Conservation (phyloP, 768 basidiomycete genomes). For the Auricularia heimuer region DNA sequence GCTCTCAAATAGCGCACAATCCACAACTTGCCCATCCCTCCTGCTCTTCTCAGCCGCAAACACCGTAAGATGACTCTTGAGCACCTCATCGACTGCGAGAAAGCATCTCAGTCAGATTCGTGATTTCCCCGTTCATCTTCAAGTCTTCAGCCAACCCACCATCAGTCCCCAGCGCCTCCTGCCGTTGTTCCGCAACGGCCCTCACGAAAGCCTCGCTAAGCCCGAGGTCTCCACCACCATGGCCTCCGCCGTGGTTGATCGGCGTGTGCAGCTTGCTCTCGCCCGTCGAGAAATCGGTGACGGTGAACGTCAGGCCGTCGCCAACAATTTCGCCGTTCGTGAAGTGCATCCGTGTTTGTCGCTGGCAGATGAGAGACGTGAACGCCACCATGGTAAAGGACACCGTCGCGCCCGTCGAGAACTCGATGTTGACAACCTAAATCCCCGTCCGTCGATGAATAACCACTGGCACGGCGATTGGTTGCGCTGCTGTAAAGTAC, state of each 20-base stretch:
- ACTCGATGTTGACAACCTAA: conserved; percentile 79
- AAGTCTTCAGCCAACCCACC: conserved; percentile 1
- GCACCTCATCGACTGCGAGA: conserved; percentile 41
- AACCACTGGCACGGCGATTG: neutral
- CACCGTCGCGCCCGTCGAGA: conserved; percentile 68
- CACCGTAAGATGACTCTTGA: conserved; percentile 72
- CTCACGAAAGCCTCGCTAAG: conserved; percentile 67
- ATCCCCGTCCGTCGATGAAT: no score
- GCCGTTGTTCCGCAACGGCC: conserved; percentile 57
- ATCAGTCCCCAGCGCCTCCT: conserved; percentile 55
- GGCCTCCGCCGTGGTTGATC: conserved; percentile 51
- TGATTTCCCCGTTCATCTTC: no score
- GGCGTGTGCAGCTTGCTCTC: conserved; percentile 38
- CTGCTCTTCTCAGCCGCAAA: conserved; percentile 82
- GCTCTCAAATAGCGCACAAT: conserved; percentile 58
- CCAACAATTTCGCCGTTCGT: conserved; percentile 84
- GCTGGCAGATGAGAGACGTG: conserved; percentile 64
- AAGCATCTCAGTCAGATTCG: conserved; percentile 3
- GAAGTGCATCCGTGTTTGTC: conserved; percentile 80
- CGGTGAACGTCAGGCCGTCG: conserved; percentile 66
- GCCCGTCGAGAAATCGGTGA: conserved; percentile 58
- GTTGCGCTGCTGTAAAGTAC: neutral
- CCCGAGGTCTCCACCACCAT: conserved; percentile 77
- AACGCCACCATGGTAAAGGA: conserved; percentile 88
- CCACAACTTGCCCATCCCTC: conserved; percentile 55